phyloP scores from a whole-genome alignment of 2,329 filamentous ascomycete genomes.

The Colletotrichum chlorophyti region DNA sequence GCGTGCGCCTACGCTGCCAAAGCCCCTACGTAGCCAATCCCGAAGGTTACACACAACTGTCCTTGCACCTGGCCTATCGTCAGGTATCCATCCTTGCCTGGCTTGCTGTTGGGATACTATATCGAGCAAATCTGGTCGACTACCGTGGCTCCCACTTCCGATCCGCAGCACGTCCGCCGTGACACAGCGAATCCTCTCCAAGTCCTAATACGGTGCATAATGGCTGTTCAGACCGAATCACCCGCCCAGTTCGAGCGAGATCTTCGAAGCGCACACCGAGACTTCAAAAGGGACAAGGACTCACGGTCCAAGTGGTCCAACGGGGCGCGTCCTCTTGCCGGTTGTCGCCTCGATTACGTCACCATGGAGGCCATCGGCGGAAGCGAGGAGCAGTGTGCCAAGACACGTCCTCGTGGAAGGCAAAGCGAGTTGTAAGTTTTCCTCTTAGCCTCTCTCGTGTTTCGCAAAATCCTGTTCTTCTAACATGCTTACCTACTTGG shows the following conservation, averaged over 20 bases:
- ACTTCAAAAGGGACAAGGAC: constrained; percentile 53
- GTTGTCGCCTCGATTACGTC: constrained; percentile 30
- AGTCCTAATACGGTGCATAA: constrained; percentile 10
- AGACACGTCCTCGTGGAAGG: constrained; percentile 41
- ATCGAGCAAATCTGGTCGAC: no score
- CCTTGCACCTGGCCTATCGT: no score
- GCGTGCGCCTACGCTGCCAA: no score
- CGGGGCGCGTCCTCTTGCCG: constrained; percentile 41
- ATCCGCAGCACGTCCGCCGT: no score
- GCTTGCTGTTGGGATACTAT: no score
- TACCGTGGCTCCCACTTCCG: no score
- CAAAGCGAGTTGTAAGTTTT: constrained; percentile 41
- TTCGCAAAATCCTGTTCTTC: neutral
- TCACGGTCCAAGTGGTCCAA: constrained; percentile 49
- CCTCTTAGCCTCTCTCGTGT: neutral
- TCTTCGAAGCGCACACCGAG: constrained; percentile 49
- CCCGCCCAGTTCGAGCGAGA: constrained; percentile 42
- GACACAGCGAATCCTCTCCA: no score
- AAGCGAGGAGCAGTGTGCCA: constrained; percentile 40
- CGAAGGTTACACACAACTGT: no score
- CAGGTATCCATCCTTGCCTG: no score
- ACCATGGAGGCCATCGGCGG: constrained; percentile 31
- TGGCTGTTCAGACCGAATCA: constrained; percentile 34
- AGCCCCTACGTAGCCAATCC: no score
- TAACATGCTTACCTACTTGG: neutral